Evolutionary conservation across 257 asterid genomes (phyloP).

Genomic region (Linaria vulgaris): DNA sequence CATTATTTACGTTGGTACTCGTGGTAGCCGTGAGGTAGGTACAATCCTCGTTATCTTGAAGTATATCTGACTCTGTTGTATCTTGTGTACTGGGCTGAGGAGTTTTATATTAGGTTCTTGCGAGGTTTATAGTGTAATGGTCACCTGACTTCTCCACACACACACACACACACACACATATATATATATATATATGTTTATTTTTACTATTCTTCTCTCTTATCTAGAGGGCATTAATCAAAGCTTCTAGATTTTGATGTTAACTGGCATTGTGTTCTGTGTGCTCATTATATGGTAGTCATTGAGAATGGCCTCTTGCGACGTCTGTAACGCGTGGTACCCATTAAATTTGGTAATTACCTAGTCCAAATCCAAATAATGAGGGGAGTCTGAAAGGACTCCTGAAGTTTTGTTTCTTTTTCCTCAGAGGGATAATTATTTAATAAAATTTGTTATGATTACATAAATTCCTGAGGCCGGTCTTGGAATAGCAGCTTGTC

Average conservation of each 20-base stretch:
- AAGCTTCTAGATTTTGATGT: background rate
- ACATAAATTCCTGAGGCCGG: background rate
- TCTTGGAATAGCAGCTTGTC: slow-evolving; percentile 9
- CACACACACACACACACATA: too few species aligned
- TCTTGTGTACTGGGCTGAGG: slow-evolving; percentile 9
- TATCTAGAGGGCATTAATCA: background rate
- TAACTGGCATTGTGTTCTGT: background rate
- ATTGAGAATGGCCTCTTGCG: background rate
- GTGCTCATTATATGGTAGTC: slow-evolving; percentile 1
- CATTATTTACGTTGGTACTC: slow-evolving; percentile 88
- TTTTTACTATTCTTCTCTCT: slow-evolving; percentile 6
- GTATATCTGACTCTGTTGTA: slow-evolving; percentile 15
- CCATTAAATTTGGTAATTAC: background rate
- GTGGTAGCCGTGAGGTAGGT: slow-evolving; percentile 96
- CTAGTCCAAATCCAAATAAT: background rate
- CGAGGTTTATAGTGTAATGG: background rate
- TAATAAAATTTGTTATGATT: background rate
- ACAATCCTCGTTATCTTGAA: slow-evolving; percentile 11
- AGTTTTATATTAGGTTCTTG: slow-evolving; percentile 1
- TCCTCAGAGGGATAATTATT: background rate
- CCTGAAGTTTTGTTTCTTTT: background rate
- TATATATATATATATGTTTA: background rate
- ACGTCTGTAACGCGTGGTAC: background rate
- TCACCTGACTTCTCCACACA: background rate
- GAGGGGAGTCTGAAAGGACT: background rate